phyloP scores from a whole-genome alignment of 441 rosid genomes.

The Euphorbia schlechtendalii region DNA sequence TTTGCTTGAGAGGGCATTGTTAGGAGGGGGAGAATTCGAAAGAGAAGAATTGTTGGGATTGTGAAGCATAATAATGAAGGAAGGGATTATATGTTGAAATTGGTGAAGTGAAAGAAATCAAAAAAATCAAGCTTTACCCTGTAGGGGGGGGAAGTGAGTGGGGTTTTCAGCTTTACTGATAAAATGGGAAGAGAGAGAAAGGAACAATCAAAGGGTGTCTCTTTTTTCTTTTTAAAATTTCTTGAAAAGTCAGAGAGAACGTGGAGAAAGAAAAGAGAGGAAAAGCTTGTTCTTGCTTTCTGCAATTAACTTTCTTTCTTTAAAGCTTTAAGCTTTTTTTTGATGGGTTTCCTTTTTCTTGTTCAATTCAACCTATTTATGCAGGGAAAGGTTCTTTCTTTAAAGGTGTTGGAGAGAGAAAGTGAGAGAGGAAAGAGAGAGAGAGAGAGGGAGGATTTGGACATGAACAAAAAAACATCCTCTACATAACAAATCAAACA shows the following conservation, averaged over 20 bases:
- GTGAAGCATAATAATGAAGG: slow-evolving; percentile 29
- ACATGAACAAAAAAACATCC: slow-evolving; percentile 54
- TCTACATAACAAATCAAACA: slow-evolving; percentile 36
- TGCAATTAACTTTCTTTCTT: slow-evolving; percentile 42
- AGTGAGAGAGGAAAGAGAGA: slow-evolving; percentile 1
- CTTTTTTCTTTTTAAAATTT: background rate
- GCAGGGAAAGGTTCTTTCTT: slow-evolving; percentile 23
- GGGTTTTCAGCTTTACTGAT: slow-evolving; percentile 59
- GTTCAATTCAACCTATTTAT: background rate
- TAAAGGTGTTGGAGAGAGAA: slow-evolving; percentile 10
- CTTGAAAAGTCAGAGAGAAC: slow-evolving; percentile 13
- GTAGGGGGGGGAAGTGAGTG: slow-evolving; percentile 27
- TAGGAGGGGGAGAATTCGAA: slow-evolving; percentile 51
- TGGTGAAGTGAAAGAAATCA: slow-evolving; percentile 27
- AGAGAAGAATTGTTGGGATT: slow-evolving; percentile 31
- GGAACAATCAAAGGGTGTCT: slow-evolving; percentile 1
- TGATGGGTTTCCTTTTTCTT: slow-evolving; percentile 5
- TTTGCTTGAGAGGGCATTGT: slow-evolving; percentile 52
- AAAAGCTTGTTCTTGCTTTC: slow-evolving; percentile 51
- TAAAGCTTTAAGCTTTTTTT: slow-evolving; percentile 24
- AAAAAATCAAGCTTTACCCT: slow-evolving; percentile 22
- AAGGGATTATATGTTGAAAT: slow-evolving; percentile 24
- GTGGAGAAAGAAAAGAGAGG: slow-evolving; percentile 13
- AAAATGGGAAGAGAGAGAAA: slow-evolving; percentile 28
- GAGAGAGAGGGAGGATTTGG: slow-evolving; percentile 22